These are phyloP conservation scores for Ogataea populi-albae DNA, from an alignment of 805 yeast species.

Conservation along the genomic window DNA sequence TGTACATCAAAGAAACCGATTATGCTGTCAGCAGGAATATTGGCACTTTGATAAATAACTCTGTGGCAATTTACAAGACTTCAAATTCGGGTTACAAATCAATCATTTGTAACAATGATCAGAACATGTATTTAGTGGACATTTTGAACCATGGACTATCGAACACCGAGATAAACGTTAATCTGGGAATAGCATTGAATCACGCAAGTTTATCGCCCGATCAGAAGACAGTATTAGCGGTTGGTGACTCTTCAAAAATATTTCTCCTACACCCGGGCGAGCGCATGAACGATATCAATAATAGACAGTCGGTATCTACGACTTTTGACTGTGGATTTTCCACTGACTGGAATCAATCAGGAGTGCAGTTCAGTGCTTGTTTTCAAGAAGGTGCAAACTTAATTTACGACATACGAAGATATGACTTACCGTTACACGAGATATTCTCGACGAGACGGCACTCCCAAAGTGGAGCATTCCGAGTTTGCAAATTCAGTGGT, in stretches of 20 bases:
- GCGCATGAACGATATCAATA: constrained; percentile 26
- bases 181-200: constrained; percentile 67
- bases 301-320: constrained; percentile 41
- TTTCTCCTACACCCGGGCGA: constrained; percentile 50
- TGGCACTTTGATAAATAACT: constrained; percentile 83
- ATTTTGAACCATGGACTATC: constrained; percentile 45
- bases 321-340: constrained; percentile 81
- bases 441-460: constrained; percentile 59
- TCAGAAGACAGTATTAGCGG: constrained; percentile 52
- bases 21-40: constrained; percentile 49
- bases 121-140: constrained; percentile 62
- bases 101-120: constrained; percentile 82
- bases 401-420: constrained; percentile 71
- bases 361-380: constrained; percentile 68
- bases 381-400: constrained; percentile 84
- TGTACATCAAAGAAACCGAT: constrained; percentile 51
- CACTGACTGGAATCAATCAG: constrained; percentile 73
- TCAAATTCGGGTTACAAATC: constrained; percentile 49
- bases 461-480: constrained; percentile 36
- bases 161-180: constrained; percentile 30
- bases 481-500: constrained; percentile 50
- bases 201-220: constrained; percentile 71
- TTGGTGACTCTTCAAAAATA: constrained; percentile 76
- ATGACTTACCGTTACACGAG: constrained; percentile 49
- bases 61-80: constrained; percentile 54